Evolutionary conservation across 75 land plant genomes (phyloP), one percentile per base, ranked within the genome.

Genomic region (Sequoiadendron giganteum): DNA sequence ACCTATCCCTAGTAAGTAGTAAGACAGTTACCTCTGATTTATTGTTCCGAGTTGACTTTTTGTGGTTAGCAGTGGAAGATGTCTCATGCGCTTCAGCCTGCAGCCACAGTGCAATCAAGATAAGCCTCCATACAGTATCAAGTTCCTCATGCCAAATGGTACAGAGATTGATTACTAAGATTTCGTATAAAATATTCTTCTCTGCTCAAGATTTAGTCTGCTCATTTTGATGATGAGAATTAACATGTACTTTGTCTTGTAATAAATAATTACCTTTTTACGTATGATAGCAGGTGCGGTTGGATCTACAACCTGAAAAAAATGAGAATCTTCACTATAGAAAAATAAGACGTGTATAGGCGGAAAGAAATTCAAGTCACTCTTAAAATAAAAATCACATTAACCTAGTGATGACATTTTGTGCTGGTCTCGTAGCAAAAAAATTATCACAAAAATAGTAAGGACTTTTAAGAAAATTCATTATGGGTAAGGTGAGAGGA

Each of bases 261-360:
- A 21, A 79, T 8, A 79, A 79, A 5, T 10, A 1, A 79, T 10
- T 79, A 79, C 84, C 84, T 82, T 82, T 82, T 47, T 82, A 28
- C 30, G 47, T n/a, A 13, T 47, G 14, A 15, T n/a, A 82, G 52
- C 21, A 4, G 84, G 84, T 82, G 52, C 84, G 47, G 84, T 47
- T 82, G 84, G 84, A 82, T 82, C 84, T 47, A 45, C 84, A 47
- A 82, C 49, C 84, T 82, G 52, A 54, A 82, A 47, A 25, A 47
- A 82, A 13, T 81, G 49, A 81, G n/a, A 10, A 45, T 18, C 49
- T 47, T 21, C 52, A 82, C 2, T 47, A 4, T 82, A 45, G 13
- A 30, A 47, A 47, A n/a, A 14, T 11, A 13, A 81, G 32, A 10
- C 30, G n/a, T n/a, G 47, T 28, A 82, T 19, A 28, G 10, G 48